Conservation (phyloP, 2,329 filamentous ascomycete genomes). For the Alternaria gaisen region DNA sequence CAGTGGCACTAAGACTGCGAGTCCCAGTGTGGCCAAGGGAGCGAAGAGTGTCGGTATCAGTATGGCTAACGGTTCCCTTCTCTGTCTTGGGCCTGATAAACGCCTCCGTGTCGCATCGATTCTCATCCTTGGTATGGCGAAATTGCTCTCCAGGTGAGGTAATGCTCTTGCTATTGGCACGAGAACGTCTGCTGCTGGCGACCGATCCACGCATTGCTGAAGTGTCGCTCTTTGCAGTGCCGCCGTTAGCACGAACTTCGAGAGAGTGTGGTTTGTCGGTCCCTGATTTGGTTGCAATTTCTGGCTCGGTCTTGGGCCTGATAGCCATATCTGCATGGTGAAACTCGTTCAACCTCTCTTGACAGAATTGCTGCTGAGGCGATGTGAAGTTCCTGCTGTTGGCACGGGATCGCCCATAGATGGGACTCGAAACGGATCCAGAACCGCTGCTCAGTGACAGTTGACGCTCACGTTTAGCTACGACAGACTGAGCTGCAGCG, state of each 20-base stretch:
- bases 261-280: slow-evolving; percentile 40
- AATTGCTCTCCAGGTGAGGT: slow-evolving; percentile 38
- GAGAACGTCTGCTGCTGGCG: slow-evolving; percentile 7
- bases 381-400: slow-evolving; percentile 21
- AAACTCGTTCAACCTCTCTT: slow-evolving; percentile 44
- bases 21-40: slow-evolving; percentile 21
- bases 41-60: slow-evolving; percentile 42
- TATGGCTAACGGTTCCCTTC: slow-evolving; percentile 43
- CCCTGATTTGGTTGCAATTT: slow-evolving; percentile 47
- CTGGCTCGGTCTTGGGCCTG: slow-evolving; percentile 45
- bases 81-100: slow-evolving; percentile 45
- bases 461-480: slow-evolving; percentile 39
- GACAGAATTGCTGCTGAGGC: slow-evolving; percentile 39
- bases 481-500: slow-evolving; percentile 53
- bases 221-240: slow-evolving; percentile 39
- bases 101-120: slow-evolving; percentile 39
- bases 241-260: slow-evolving; percentile 44
- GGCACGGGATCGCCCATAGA: slow-evolving; percentile 16
- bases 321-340: slow-evolving; percentile 40
- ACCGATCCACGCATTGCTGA: neutral
- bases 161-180: slow-evolving; percentile 19
- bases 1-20: slow-evolving; percentile 45
- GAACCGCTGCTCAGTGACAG: slow-evolving; percentile 26
- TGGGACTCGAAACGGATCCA: slow-evolving; percentile 3
- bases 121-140: slow-evolving; percentile 39